Base-by-base conservation (phyloP, 805 yeast genomes). In the Lipomyces mesembrius region DNA sequence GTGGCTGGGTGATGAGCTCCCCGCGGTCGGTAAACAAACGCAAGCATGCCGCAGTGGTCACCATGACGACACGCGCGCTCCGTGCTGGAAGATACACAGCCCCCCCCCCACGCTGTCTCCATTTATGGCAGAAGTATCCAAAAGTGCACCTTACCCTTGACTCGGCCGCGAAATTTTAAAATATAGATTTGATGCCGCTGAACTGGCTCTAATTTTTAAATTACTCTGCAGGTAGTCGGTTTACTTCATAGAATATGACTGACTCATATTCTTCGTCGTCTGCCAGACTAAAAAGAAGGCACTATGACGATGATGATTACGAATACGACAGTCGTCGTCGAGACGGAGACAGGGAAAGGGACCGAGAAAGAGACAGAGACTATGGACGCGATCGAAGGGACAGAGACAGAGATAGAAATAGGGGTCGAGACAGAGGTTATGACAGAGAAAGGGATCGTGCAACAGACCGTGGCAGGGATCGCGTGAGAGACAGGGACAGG, bases 341-440 rank as follows among this genome's bases (percentile, higher is more conserved):
- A 11, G 52, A 51, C 32, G 1, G 39, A 37, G 39, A 37, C 14
- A 37, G 39, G 0, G 39, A 37, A 0, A 35, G 63, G 14, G 65
- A 65, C 53, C 34, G 66, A 49, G 70, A 65, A 35, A 55, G 60
- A 17, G 67, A 63, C 57, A 35, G 71, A 53, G 56, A 58, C 43
- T n/a, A 59, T 5, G 27, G 37, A 34, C 57, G 32, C 3, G 54
- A 35, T 55, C 22, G 75, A 0, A 29, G 32, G 32, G 32, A 29
- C 7, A 29, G 7, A 5, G 32, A 29, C 7, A 29, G 32, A 29
- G 32, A 29, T 5, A 29, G 7, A 5, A 7, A 29, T 1, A 27
- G 51, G 17, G 53, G 17, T 17, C 56, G 60, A 25, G 59, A 62
- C 34, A 53, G 46, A 7, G 61, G 54, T 25, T 57, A 53, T 43